Conservation (phyloP, 768 basidiomycete genomes). For the Leccinum broughii region DNA sequence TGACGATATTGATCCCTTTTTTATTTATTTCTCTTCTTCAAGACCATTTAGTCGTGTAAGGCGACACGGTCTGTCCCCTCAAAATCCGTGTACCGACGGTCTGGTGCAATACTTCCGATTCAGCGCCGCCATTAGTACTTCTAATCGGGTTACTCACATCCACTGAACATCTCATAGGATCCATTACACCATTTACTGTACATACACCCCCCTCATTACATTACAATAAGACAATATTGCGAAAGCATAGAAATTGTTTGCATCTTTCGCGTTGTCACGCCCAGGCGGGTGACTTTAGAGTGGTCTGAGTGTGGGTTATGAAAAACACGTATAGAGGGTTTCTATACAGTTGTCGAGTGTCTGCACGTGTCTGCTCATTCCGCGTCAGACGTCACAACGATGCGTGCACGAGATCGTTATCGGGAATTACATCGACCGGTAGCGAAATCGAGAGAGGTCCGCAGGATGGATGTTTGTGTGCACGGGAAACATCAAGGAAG, state of each 20-base stretch:
- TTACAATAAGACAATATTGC: constrained; percentile 14
- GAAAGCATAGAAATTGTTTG: constrained; percentile 12
- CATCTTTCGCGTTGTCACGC: constrained; percentile 16
- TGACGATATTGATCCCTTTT: constrained; percentile 11
- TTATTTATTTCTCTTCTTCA: not conserved
- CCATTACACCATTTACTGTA: constrained; percentile 26
- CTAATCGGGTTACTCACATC: constrained; percentile 8
- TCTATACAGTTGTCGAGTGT: constrained; percentile 7
- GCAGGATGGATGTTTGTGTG: constrained; percentile 24
- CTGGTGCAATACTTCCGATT: constrained; percentile 9
- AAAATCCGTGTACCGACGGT: constrained; percentile 1
- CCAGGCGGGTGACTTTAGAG: not conserved
- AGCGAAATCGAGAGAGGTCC: constrained; percentile 14
- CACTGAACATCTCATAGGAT: constrained; percentile 17
- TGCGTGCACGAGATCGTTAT: constrained; percentile 19
- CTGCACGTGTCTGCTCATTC: constrained; percentile 12
- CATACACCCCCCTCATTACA: constrained; percentile 29
- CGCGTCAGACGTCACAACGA: constrained; percentile 14
- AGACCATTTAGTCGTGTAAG: constrained; percentile 33
- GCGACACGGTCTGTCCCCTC: not conserved
- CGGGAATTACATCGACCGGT: constrained; percentile 27
- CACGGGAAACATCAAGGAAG: constrained; percentile 14
- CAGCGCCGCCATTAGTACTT: not conserved
- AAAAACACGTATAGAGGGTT: constrained; percentile 23
- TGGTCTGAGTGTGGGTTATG: constrained; percentile 15